Evolutionary conservation across 1,284 basidiomycete genomes (phyloP), one percentile per base, ranked within the genome.

Genomic region (Tilletia indica): DNA sequence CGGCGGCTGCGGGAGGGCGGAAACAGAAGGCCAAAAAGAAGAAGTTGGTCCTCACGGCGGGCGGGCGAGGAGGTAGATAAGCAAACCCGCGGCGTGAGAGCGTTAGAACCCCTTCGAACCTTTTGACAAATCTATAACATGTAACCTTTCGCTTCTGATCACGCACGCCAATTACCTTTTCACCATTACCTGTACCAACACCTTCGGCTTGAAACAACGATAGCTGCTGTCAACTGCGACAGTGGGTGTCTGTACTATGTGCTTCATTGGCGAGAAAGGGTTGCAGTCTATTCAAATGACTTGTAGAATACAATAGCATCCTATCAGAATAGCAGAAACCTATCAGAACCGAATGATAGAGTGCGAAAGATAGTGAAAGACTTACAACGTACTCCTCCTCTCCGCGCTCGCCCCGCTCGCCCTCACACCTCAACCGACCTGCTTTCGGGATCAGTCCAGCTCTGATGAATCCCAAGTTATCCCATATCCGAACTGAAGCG

Each of bases 371-470:
- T 1, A 3, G 42, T 36, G 12, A 38, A 42, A 16, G 16, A 64
- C 61, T 19, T 39, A 64, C 61, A 25, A 94, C 90, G 78, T 91
- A 94, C 83, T 94, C 92, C 81, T 96, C 94, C 16, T 89, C 90
- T 0, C 86, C 84, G 0, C 89, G 89, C 1, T 85, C 76, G 3
- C 71, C 67, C 12, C 75, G 69, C 9, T 42, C 81, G 78, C 92
- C 89, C 66, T 86, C 86, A 36, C 87, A 89, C 82, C 86, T 89
- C 56, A 97, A 86, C 68, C 90, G 86, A 0, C 95, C 95, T 0
- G 93, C 95, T 58, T 89, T 87, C 14, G 94, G 95, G 74, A 97
- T 92, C 68, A 89, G 84, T 0, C 95, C 95, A 0, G 90, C 91
- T 74, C 92, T 91, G 16, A 86, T 88, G 86, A 98, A 97, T 8